Evolutionary conservation across 108 stramenopile genomes (phyloP).

Genomic region (Aurantiochytrium sp.): DNA sequence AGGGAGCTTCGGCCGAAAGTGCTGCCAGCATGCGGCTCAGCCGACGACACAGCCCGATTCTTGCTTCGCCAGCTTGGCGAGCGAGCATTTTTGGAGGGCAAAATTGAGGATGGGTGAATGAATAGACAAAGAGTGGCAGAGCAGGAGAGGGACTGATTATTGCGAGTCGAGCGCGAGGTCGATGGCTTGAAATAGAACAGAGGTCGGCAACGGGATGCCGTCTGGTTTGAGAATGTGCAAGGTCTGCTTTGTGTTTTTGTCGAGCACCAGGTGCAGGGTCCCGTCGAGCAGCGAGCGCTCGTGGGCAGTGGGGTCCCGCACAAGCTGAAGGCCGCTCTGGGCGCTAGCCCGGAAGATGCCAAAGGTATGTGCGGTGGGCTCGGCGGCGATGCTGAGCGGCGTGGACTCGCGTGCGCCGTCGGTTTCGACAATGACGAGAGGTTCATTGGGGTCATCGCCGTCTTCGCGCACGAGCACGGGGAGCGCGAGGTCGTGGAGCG

Average conservation of each 20-base stretch:
- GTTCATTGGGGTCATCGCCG: background rate
- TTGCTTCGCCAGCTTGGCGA: no score
- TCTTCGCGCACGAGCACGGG: background rate
- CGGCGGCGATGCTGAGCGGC: background rate
- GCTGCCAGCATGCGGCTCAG: no score
- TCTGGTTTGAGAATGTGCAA: background rate
- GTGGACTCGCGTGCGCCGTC: background rate
- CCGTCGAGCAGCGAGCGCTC: background rate
- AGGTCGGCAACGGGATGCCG: background rate
- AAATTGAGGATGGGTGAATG: background rate
- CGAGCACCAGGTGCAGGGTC: background rate
- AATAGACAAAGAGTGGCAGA: background rate
- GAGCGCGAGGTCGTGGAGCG: background rate
- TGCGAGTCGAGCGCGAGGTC: background rate
- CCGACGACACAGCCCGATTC: no score
- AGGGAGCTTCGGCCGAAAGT: no score
- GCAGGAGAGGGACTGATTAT: no score
- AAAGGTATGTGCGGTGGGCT: background rate
- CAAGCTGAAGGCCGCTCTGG: background rate
- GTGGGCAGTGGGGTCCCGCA: background rate
- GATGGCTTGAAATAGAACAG: background rate
- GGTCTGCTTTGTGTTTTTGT: background rate
- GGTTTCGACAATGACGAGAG: background rate
- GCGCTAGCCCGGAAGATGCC: background rate
- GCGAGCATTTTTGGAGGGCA: no score